Evolutionary conservation across 2,329 filamentous ascomycete genomes (phyloP), one percentile per base, ranked within the genome.

Genomic region (Lecanicillium sp.): DNA sequence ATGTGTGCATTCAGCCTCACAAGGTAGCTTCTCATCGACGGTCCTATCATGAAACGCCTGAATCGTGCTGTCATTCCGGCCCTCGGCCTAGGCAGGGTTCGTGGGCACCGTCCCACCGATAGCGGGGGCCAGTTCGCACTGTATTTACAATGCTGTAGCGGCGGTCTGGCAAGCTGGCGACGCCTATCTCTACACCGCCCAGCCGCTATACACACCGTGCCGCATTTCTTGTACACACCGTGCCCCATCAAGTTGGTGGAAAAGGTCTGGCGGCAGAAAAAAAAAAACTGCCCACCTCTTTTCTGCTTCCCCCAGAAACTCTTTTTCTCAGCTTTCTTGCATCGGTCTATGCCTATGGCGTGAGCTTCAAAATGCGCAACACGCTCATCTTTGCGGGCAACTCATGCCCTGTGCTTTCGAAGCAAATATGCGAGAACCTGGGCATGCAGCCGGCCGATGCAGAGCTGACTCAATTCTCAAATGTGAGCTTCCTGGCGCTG

Each of bases 391-490:
- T 85, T 62, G 74, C 80, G 59, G 81, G 81, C 70, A 80, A 78
- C 53, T 84, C 81, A 45, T 84, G 81, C 70, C 81, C 81, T 52
- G 73, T 70, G 52, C 77, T 85, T 61, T 81, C 81, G 15, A 70
- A 68, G 50, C 78, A 83, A 59, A 84, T 85, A 74, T 84, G 81
- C 65, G 76, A 78, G 65, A 84, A 83, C 58, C 67, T 85, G 65
- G 80, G 81, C 60, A 84, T 83, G 79, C 67, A 70, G 54, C 74
- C 80, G 58, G 81, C 80, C 54, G 70, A 77, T 53, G 79, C 81
- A 57, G 81, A 84, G 70, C 73, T 85, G 58, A 78, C 79, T 51
- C 81, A 85, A 66, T 85, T 85, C 69, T 81, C 81, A 64, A 85
- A 85, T 76, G 79, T 80, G 70, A 72, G 71, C 70, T 69, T 59